These are phyloP conservation scores for Colletotrichum tofieldiae DNA, from an alignment of 2,329 filamentous ascomycete species.

Conservation along the genomic window DNA sequence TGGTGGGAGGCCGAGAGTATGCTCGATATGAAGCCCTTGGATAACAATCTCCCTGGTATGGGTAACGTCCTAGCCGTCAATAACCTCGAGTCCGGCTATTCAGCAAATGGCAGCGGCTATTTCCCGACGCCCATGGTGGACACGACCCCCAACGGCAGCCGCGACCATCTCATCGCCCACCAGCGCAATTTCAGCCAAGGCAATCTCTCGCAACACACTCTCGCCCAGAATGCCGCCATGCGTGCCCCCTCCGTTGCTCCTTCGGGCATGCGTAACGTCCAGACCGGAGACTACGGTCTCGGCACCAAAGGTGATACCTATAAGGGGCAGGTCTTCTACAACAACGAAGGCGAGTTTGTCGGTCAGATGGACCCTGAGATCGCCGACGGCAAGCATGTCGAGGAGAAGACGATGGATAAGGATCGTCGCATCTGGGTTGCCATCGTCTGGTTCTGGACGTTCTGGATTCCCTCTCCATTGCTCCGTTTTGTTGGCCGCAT, in stretches of 20 bases:
- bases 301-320: slow-evolving; percentile 87
- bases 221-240: slow-evolving; percentile 57
- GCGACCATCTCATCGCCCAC: slow-evolving; percentile 78
- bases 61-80: slow-evolving; percentile 59
- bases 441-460: slow-evolving; percentile 89
- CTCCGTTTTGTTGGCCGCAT: slow-evolving; percentile 90
- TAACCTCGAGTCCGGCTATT: slow-evolving; percentile 81
- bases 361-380: slow-evolving; percentile 83
- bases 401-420: slow-evolving; percentile 75
- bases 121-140: slow-evolving; percentile 76
- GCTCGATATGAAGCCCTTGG: slow-evolving; percentile 86
- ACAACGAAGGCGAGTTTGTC: slow-evolving; percentile 77
- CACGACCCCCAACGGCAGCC: slow-evolving; percentile 76
- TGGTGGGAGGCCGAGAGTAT: slow-evolving; percentile 99
- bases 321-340: slow-evolving; percentile 83
- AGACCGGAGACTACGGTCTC: slow-evolving; percentile 88
- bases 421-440: slow-evolving; percentile 84
- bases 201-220: slow-evolving; percentile 69
- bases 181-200: slow-evolving; percentile 71
- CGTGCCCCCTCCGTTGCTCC: slow-evolving; percentile 74
- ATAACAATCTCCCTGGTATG: slow-evolving; percentile 54
- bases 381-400: slow-evolving; percentile 82
- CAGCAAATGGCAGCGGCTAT: slow-evolving; percentile 77
- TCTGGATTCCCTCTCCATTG: slow-evolving; percentile 92
- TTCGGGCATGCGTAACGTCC: slow-evolving; percentile 67